Evolutionary conservation across 78 protist genomes (phyloP).

Genomic region (Chrysochromulina tobinii): DNA sequence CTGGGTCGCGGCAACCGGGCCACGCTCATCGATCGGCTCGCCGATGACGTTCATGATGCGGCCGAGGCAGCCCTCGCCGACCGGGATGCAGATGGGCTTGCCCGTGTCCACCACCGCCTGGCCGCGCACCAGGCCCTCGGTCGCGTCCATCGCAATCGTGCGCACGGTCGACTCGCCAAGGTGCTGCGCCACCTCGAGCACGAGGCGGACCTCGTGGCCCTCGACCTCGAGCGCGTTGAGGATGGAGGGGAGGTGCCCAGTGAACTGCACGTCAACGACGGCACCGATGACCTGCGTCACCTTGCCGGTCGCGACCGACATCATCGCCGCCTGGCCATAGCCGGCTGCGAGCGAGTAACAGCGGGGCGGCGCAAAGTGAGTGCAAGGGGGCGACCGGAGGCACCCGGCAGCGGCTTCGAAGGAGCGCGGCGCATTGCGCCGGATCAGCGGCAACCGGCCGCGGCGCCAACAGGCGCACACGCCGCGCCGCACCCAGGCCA

Average conservation of each 20-base stretch:
- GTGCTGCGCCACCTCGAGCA: constrained; percentile 97
- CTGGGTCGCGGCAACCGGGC: constrained; percentile 75
- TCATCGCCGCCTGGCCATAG: too few relatives aligned
- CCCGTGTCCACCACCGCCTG: constrained; percentile 87
- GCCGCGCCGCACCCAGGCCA: too few relatives aligned
- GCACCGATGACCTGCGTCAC: constrained; percentile 96
- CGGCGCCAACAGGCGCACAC: too few relatives aligned
- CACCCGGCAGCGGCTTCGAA: too few relatives aligned
- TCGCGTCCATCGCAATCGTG: constrained; percentile 96
- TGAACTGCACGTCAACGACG: constrained; percentile 98
- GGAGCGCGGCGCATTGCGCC: too few relatives aligned
- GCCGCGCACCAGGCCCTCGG: constrained; percentile 97
- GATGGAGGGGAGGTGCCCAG: constrained; percentile 90
- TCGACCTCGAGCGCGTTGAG: constrained; percentile 91
- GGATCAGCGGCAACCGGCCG: too few relatives aligned
- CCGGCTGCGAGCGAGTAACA: too few relatives aligned
- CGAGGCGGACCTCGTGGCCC: constrained; percentile 43
- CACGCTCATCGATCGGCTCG: constrained; percentile 62
- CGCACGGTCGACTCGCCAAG: constrained; percentile 95
- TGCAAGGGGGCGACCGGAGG: too few relatives aligned
- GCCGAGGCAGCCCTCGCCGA: constrained; percentile 94
- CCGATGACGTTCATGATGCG: constrained; percentile 99
- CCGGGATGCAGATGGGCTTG: constrained; percentile 94
- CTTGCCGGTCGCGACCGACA: too few relatives aligned
- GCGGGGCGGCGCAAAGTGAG: too few relatives aligned